These are phyloP conservation scores for Fusarium redolens DNA, from an alignment of 2,329 filamentous ascomycete species.

Conservation along the genomic window DNA sequence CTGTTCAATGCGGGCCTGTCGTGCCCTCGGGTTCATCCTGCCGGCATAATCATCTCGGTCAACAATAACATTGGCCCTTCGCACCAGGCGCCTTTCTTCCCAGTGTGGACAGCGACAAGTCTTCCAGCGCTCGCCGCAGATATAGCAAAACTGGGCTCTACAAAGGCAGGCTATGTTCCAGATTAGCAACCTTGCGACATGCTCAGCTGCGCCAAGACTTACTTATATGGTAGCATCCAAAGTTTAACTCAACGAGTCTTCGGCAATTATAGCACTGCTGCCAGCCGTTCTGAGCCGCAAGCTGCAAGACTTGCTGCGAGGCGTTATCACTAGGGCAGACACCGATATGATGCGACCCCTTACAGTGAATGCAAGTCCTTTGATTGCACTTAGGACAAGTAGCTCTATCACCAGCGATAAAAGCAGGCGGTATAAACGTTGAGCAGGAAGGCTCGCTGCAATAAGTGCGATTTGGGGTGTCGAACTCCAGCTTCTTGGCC, in stretches of 20 bases:
- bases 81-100: conserved; percentile 49
- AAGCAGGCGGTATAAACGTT: conserved; percentile 55
- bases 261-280: conserved; percentile 60
- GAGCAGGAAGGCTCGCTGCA: conserved; percentile 60
- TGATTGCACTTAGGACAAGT: conserved; percentile 56
- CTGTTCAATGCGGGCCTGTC: neutral
- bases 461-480: conserved; percentile 61
- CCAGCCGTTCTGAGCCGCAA: conserved; percentile 60
- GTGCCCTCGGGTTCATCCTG: fast-evolving
- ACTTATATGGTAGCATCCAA: conserved; percentile 70
- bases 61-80: conserved; percentile 49
- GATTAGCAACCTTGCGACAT: neutral
- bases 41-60: conserved; percentile 27
- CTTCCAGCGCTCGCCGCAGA: conserved; percentile 58
- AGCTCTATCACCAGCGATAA: conserved; percentile 50
- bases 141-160: conserved; percentile 61
- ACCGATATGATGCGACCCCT: conserved; percentile 54
- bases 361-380: conserved; percentile 65
- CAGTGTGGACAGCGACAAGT: conserved; percentile 53
- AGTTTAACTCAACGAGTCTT: conserved; percentile 58
- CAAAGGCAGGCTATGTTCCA: conserved; percentile 56
- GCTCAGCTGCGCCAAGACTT: conserved; percentile 38
- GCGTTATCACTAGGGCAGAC: conserved; percentile 60
- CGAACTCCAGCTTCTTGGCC: conserved; percentile 61
- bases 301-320: conserved; percentile 53